Percentiles rank a stretch among this genome's conserved stretches.
These are phyloP conservation scores for Lepidium sativum DNA, from an alignment of 345 rosid genomes.

Conservation along the genomic window DNA sequence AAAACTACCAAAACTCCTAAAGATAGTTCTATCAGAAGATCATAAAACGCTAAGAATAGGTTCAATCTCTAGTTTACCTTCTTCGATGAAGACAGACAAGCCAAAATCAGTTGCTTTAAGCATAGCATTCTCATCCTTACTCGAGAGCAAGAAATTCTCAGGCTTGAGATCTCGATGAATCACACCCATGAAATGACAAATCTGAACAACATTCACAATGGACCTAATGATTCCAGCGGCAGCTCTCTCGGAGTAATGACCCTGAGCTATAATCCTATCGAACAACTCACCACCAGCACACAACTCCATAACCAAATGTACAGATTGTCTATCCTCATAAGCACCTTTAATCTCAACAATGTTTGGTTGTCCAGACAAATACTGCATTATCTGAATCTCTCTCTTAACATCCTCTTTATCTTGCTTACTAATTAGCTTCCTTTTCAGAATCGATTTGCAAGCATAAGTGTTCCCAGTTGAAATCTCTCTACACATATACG, in stretches of 20 bases:
- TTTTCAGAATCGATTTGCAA: constrained; percentile 70
- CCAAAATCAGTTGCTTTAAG: constrained; percentile 87
- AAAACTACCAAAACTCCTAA: neutral
- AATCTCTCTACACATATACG: constrained; percentile 63
- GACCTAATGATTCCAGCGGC: constrained; percentile 59
- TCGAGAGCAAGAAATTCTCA: constrained; percentile 74
- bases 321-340: constrained; percentile 61
- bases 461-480: constrained; percentile 55
- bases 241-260: constrained; percentile 73
- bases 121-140: constrained; percentile 51
- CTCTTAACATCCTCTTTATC: constrained; percentile 67
- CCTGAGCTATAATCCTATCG: constrained; percentile 67
- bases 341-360: constrained; percentile 76
- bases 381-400: constrained; percentile 83
- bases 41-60: neutral
- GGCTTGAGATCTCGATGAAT: constrained; percentile 89
- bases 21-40: neutral
- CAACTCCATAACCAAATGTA: constrained; percentile 83
- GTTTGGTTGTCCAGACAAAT: constrained; percentile 70
- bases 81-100: constrained; percentile 71
- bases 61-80: constrained; percentile 34
- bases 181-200: constrained; percentile 87
- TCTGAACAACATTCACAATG: constrained; percentile 65
- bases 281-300: constrained; percentile 92
- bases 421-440: constrained; percentile 53